These are phyloP conservation scores for Melanomma pulvis-pyrius DNA, from an alignment of 495 filamentous ascomycete species.

Conservation along the genomic window DNA sequence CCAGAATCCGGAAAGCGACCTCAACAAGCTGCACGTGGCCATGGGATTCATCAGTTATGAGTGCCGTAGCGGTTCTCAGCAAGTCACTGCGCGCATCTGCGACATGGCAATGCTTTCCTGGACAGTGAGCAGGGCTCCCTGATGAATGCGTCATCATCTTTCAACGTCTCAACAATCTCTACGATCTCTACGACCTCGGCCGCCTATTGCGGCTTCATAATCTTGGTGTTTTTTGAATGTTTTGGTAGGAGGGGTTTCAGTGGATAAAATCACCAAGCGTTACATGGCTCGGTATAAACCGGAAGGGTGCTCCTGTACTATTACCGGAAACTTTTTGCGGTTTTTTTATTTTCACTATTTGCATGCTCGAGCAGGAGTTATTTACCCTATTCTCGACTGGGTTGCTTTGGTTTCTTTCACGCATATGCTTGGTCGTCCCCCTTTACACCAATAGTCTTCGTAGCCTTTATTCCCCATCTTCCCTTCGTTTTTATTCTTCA, in stretches of 20 bases:
- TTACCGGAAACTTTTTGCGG: not conserved
- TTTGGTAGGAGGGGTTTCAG: not conserved
- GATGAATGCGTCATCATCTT: not conserved
- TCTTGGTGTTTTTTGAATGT: too few species aligned
- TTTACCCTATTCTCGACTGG: not conserved
- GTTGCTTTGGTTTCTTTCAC: not conserved
- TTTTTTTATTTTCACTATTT: not conserved
- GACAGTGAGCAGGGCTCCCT: slow-evolving; percentile 31
- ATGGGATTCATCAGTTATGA: slow-evolving; percentile 80
- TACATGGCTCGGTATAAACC: not conserved
- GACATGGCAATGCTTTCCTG: slow-evolving; percentile 39
- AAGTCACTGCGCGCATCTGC: slow-evolving; percentile 38
- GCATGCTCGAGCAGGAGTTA: slow-evolving; percentile 14
- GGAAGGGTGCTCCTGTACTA: not conserved
- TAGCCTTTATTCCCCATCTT: not conserved
- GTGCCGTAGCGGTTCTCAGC: slow-evolving; percentile 46
- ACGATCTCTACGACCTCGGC: too few species aligned
- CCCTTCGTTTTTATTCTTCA: not conserved
- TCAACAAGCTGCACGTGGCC: slow-evolving; percentile 75
- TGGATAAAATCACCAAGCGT: not conserved
- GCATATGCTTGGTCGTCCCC: not conserved
- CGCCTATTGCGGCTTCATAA: too few species aligned
- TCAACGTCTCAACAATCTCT: not conserved
- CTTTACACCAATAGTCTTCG: not conserved
- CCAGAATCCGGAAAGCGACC: slow-evolving; percentile 69